A percentile compares a stretch with the other conserved stretches of the same genome.
phyloP scores from a whole-genome alignment of 2,329 filamentous ascomycete genomes.

The Ascochyta fabae region DNA sequence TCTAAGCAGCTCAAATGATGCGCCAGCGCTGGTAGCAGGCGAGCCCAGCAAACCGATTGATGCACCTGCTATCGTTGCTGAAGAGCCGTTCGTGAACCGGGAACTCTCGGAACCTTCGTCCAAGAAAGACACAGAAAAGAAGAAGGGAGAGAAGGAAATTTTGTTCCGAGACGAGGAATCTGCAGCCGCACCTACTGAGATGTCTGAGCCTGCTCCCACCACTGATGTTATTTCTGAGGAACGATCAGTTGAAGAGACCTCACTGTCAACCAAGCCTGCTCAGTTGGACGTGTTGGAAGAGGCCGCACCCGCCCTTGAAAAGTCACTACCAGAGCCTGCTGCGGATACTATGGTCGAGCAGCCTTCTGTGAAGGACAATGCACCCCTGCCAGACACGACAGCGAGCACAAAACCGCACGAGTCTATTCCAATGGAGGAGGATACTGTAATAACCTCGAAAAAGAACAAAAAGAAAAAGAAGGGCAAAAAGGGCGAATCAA shows the following conservation, averaged over 20 bases:
- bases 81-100: background rate
- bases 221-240: background rate
- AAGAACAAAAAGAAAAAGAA: conserved; percentile 41
- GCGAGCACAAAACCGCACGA: background rate
- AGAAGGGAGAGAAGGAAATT: conserved; percentile 34
- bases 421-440: background rate
- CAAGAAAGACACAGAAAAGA: conserved; percentile 33
- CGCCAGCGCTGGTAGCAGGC: background rate
- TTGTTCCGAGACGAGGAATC: background rate
- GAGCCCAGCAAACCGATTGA: background rate
- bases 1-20: background rate
- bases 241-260: background rate
- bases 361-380: background rate
- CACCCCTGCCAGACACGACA: background rate
- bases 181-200: background rate
- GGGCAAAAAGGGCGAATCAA: conserved; percentile 30
- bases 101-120: conserved; percentile 17
- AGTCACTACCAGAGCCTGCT: background rate
- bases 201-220: background rate
- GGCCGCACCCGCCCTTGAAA: background rate
- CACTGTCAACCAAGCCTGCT: background rate
- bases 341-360: background rate
- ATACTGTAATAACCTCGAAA: conserved; percentile 21
- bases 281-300: background rate
- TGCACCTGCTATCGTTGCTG: background rate